Base-by-base conservation (phyloP, 2,329 filamentous ascomycete species). In the Penicillium sp. region DNA sequence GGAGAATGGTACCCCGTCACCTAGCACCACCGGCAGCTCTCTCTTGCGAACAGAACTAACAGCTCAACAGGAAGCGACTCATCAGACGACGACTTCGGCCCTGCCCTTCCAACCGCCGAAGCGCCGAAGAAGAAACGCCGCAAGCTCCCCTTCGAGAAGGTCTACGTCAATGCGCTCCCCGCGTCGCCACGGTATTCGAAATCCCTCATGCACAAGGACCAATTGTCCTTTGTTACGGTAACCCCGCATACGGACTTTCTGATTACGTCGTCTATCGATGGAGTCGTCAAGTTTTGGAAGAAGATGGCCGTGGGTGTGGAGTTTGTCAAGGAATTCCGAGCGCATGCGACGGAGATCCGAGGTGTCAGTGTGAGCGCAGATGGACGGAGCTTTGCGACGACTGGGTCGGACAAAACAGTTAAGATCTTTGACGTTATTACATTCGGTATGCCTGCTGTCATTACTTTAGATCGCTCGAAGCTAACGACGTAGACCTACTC, bases 221-320 rank as follows among this genome's bases (percentile, higher is more conserved):
- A 97, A 79, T 81, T 99, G 54, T 87, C 90, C 61, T 98, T 93
- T 72, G 87, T 92, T 66, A 96, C 90, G 13, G 89, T 97, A 76
- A 97, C 96, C 1, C 93, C 93, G 0, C 82, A 90, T 63, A 97
- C 94, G 63, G 95, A 98, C 69, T 99, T 99, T 74, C 83, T 99
- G 44, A 95, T 99, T 65, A 99, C 95, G 1, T 92, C 91, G 64
- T 98, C 95, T 0, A 81, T 91, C 48, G 95, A 99, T 74, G 96
- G 96, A n/a, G 90, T 94, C 0, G 94, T 98, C 69, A 99, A 99
- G 78, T 99, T 99, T 77, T 99, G 95, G 95, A 99, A 99, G 82
- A 99, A 99, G 81, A 86, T 91, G 66, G 89, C 88, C 1, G 89
- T 91, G 38, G 92, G 92, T 0, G 91, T 99, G 62, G 96, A 99